These are phyloP conservation scores for Lactarius akahatsu DNA, from an alignment of 768 basidiomycete genomes.

Conservation along the genomic window DNA sequence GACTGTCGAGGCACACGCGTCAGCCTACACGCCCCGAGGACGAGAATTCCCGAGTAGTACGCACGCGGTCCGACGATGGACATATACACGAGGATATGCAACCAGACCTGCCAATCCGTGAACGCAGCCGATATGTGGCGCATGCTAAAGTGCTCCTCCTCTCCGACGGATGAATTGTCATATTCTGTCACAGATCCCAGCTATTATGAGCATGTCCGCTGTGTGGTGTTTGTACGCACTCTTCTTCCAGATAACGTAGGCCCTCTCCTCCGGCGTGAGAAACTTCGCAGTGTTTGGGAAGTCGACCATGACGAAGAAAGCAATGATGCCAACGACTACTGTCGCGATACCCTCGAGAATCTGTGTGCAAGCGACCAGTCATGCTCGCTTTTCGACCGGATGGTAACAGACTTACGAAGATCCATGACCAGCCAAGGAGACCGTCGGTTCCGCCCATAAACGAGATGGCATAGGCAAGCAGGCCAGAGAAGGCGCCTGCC, in stretches of 20 bases:
- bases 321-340: slow-evolving; percentile 52
- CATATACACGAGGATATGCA: slow-evolving; percentile 59
- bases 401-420: slow-evolving; percentile 32
- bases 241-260: slow-evolving; percentile 54
- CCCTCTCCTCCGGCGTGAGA: slow-evolving; percentile 58
- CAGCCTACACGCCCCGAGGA: background rate
- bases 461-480: slow-evolving; percentile 39
- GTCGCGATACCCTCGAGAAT: slow-evolving; percentile 67
- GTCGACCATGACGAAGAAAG: slow-evolving; percentile 58
- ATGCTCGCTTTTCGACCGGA: background rate
- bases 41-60: slow-evolving; percentile 32
- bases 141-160: slow-evolving; percentile 58
- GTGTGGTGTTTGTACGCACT: slow-evolving; percentile 39
- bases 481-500: slow-evolving; percentile 34
- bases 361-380: slow-evolving; percentile 32
- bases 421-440: slow-evolving; percentile 38
- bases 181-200: slow-evolving; percentile 41
- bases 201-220: background rate
- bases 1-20: slow-evolving; percentile 38
- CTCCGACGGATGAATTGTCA: slow-evolving; percentile 55
- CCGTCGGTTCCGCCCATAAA: slow-evolving; percentile 37
- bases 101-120: slow-evolving; percentile 65
- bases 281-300: slow-evolving; percentile 59
- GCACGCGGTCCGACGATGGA: slow-evolving; percentile 57
- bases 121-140: slow-evolving; percentile 55